phyloP scores from a whole-genome alignment of 2,329 filamentous ascomycete species.

The Aspergillus sp. region DNA sequence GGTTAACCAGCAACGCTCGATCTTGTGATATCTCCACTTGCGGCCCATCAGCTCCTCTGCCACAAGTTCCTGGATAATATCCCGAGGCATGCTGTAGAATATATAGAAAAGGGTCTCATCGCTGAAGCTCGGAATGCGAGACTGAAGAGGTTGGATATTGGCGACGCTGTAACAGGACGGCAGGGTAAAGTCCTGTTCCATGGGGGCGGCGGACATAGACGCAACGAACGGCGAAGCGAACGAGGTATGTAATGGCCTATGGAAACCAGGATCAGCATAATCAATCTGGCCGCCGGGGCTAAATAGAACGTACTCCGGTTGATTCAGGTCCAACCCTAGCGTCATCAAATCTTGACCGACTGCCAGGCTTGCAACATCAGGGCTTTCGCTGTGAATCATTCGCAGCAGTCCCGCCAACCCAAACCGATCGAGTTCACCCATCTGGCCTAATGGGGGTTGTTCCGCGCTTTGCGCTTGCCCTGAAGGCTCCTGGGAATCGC shows the following conservation, averaged over 20 bases:
- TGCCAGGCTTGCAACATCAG: slow-evolving; percentile 45
- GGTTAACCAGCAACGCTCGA: slow-evolving; percentile 44
- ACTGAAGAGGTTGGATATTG: slow-evolving; percentile 54
- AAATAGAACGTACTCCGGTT: slow-evolving; percentile 43
- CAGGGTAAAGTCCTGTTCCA: slow-evolving; percentile 55
- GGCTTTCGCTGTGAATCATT: slow-evolving; percentile 47
- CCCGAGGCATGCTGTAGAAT: slow-evolving; percentile 58
- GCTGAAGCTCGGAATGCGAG: slow-evolving; percentile 50
- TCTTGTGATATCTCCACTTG: slow-evolving; percentile 46
- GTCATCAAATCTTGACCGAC: slow-evolving; percentile 56
- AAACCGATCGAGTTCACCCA: slow-evolving; percentile 52
- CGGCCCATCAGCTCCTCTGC: slow-evolving; percentile 51
- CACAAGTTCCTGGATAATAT: slow-evolving; percentile 57
- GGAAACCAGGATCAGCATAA: slow-evolving; percentile 8
- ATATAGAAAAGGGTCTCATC: slow-evolving; percentile 61
- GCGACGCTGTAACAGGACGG: slow-evolving; percentile 57
- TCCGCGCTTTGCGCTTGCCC: slow-evolving; percentile 25
- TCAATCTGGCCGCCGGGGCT: slow-evolving; percentile 4
- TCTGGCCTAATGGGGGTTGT: slow-evolving; percentile 41
- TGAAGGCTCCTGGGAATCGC: slow-evolving; percentile 27
- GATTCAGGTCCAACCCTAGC: slow-evolving; percentile 55
- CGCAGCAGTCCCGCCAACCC: slow-evolving; percentile 51
- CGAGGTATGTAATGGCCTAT: slow-evolving; percentile 51
- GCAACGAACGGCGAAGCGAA: slow-evolving; percentile 57
- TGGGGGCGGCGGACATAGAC: slow-evolving; percentile 44